These are phyloP conservation scores for Coemansia reversa DNA, from an alignment of 192 early-diverging fungal species.

Conservation along the genomic window DNA sequence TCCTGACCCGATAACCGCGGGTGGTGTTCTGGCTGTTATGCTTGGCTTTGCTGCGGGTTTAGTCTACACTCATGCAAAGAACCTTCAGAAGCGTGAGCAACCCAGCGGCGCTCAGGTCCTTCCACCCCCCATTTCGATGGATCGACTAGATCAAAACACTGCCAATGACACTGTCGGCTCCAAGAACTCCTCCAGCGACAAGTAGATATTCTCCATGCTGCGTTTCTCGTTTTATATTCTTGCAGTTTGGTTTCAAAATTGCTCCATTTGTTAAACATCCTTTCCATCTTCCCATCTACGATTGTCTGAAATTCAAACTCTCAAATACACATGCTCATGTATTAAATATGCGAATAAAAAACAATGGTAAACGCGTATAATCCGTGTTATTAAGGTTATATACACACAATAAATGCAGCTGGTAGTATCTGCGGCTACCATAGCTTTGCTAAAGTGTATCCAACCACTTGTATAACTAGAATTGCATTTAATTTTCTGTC, in stretches of 20 bases:
- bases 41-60: constrained; percentile 80
- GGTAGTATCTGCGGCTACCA: too few species aligned
- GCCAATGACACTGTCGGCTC: background rate
- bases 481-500: too few species aligned
- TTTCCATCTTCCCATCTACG: background rate
- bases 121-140: constrained; percentile 52
- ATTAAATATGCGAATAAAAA: too few species aligned
- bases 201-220: constrained; percentile 16
- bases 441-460: too few species aligned
- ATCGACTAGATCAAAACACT: constrained; percentile 24
- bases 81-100: constrained; percentile 57
- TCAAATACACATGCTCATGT: too few species aligned
- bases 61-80: constrained; percentile 74
- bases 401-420: too few species aligned
- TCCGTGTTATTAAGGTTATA: too few species aligned
- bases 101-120: constrained; percentile 49
- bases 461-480: too few species aligned
- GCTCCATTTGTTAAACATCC: background rate
- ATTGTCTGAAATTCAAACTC: too few species aligned
- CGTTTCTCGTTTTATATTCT: constrained; percentile 1
- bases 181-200: constrained; percentile 3
- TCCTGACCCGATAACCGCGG: constrained; percentile 79
- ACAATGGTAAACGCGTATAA: too few species aligned
- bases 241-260: background rate
- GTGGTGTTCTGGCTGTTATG: constrained; percentile 80